These are phyloP conservation scores for Emergomyces pasteurianus DNA, from an alignment of 2,329 filamentous ascomycete genomes.

Conservation along the genomic window DNA sequence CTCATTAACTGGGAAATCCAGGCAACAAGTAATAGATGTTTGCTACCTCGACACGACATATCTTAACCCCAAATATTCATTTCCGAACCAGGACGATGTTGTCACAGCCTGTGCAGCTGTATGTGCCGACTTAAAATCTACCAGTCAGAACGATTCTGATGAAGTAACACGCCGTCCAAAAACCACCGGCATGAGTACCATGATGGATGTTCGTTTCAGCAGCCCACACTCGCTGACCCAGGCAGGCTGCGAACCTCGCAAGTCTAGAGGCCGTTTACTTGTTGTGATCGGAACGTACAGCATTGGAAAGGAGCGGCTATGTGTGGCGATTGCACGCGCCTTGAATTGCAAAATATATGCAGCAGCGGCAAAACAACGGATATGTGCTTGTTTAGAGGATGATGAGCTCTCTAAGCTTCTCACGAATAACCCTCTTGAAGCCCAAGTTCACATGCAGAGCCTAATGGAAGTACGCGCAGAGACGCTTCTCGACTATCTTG, in stretches of 20 bases:
- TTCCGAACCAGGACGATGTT: slow-evolving; percentile 79
- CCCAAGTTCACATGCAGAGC: slow-evolving; percentile 96
- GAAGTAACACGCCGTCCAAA: slow-evolving; percentile 44
- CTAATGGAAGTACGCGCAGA: slow-evolving; percentile 88
- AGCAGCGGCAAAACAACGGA: slow-evolving; percentile 66
- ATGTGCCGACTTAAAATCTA: slow-evolving; percentile 64
- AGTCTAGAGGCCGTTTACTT: slow-evolving; percentile 51
- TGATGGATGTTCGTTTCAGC: slow-evolving; percentile 50
- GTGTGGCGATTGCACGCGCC: slow-evolving; percentile 78
- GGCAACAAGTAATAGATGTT: slow-evolving; percentile 79
- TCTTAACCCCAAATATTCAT: slow-evolving; percentile 87
- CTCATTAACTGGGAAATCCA: slow-evolving; percentile 54
- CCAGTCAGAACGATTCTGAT: slow-evolving; percentile 41
- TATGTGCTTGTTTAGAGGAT: slow-evolving; percentile 77
- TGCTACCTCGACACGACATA: slow-evolving; percentile 98
- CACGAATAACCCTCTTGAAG: slow-evolving; percentile 67
- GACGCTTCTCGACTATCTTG: slow-evolving; percentile 78
- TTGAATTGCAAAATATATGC: slow-evolving; percentile 84
- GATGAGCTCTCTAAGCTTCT: slow-evolving; percentile 65
- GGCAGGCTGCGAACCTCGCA: slow-evolving; percentile 30
- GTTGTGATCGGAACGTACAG: slow-evolving; percentile 95
- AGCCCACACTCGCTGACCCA: slow-evolving; percentile 21
- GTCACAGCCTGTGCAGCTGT: slow-evolving; percentile 79
- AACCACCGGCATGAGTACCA: slow-evolving; percentile 44
- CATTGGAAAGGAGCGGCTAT: slow-evolving; percentile 95